A percentile compares a stretch with the other conserved stretches of the same genome.
phyloP scores from a whole-genome alignment of 1,284 basidiomycete genomes.

The Stereum hirsutum region DNA sequence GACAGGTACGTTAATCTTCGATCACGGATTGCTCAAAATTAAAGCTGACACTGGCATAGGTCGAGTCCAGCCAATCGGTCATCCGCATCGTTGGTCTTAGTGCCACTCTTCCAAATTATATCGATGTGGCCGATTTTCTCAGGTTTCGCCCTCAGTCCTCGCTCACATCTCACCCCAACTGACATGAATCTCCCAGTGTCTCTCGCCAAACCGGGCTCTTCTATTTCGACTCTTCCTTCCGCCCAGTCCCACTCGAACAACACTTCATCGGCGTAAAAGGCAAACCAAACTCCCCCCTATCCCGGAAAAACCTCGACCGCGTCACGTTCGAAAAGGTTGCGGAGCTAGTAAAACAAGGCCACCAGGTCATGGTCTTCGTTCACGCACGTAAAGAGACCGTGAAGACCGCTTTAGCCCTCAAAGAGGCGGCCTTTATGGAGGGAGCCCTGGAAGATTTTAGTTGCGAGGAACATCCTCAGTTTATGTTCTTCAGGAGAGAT shows the following conservation, averaged over 20 bases:
- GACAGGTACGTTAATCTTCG: constrained; percentile 51
- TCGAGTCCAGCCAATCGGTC: constrained; percentile 93
- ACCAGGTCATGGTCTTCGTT: constrained; percentile 99
- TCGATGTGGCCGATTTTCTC: constrained; percentile 95
- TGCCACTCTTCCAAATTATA: constrained; percentile 95
- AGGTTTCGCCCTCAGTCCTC: constrained; percentile 36
- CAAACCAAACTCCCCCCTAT: constrained; percentile 70
- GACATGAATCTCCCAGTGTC: constrained; percentile 42
- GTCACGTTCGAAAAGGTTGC: constrained; percentile 90
- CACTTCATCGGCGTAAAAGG: constrained; percentile 96
- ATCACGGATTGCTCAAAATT: neutral
- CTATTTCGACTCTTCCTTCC: constrained; percentile 97
- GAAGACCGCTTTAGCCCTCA: constrained; percentile 81
- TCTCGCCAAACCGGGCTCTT: constrained; percentile 90
- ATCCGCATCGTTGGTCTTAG: constrained; percentile 99
- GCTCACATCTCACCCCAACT: neutral
- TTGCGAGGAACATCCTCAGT: constrained; percentile 74
- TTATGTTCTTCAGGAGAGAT: constrained; percentile 67
- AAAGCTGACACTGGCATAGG: constrained; percentile 41
- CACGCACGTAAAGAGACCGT: constrained; percentile 99
- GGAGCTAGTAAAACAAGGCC: constrained; percentile 77
- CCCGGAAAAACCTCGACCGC: constrained; percentile 84
- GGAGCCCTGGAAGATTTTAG: constrained; percentile 73
- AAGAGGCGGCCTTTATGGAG: constrained; percentile 74
- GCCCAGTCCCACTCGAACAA: constrained; percentile 95